Conservation (phyloP, 495 filamentous ascomycete genomes). For the Evansstolkia leycettana region DNA sequence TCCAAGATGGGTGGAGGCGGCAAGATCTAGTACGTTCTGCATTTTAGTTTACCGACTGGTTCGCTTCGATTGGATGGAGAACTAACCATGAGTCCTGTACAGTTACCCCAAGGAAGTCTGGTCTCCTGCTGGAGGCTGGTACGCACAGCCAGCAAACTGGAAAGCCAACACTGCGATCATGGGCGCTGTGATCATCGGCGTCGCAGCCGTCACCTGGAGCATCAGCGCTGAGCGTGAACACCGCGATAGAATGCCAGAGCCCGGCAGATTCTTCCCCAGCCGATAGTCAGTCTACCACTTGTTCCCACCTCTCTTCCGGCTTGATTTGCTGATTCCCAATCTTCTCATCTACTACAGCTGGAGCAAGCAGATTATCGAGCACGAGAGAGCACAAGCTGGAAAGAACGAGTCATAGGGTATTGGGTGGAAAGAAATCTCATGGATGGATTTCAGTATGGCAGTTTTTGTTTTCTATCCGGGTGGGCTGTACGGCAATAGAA, state of each 20-base stretch:
- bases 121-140: slow-evolving; percentile 98
- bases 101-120: slow-evolving; percentile 99
- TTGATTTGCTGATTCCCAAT: slow-evolving; percentile 12
- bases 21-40: slow-evolving; percentile 73
- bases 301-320: background rate
- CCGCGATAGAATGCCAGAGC: slow-evolving; percentile 75
- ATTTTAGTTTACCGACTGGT: background rate
- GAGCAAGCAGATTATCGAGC: slow-evolving; percentile 82
- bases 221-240: slow-evolving; percentile 74
- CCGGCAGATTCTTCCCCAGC: slow-evolving; percentile 82
- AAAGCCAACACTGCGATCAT: slow-evolving; percentile 84
- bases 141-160: slow-evolving; percentile 89
- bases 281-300: slow-evolving; percentile 59
- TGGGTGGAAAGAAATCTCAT: slow-evolving; percentile 8
- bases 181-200: slow-evolving; percentile 55
- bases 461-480: slow-evolving; percentile 24
- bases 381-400: slow-evolving; percentile 52
- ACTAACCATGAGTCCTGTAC: slow-evolving; percentile 13
- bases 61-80: background rate
- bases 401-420: slow-evolving; percentile 41
- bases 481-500: slow-evolving; percentile 35
- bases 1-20: slow-evolving; percentile 49
- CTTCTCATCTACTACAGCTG: slow-evolving; percentile 43
- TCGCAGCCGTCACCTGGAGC: slow-evolving; percentile 63
- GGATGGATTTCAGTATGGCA: slow-evolving; percentile 16